Percentiles rank a stretch among this genome's conserved stretches.
Evolutionary conservation across 176 grass and related monocot species (phyloP).

Genomic region (Carex scoparia): DNA sequence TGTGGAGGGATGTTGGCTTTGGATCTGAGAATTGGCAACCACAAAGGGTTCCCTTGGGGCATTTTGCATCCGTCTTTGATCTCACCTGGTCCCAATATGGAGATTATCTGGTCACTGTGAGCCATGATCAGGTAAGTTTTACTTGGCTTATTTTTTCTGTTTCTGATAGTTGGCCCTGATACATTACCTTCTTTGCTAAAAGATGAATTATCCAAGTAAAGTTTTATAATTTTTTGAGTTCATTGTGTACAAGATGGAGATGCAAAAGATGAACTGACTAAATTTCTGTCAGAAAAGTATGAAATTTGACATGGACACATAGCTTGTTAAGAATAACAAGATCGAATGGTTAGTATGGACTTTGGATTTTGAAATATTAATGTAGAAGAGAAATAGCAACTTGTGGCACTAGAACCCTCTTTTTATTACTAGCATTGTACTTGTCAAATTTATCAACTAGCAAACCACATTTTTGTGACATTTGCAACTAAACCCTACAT

Average conservation of each 20-base stretch:
- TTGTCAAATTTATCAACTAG: background rate
- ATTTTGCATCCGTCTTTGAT: slow-evolving; percentile 89
- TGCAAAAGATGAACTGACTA: background rate
- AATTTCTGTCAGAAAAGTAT: background rate
- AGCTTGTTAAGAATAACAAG: background rate
- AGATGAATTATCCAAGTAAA: background rate
- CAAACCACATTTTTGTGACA: background rate
- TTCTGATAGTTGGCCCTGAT: background rate
- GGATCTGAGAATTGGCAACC: slow-evolving; percentile 89
- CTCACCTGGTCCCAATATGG: slow-evolving; percentile 64
- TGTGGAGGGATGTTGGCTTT: slow-evolving; percentile 78
- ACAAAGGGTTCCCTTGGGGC: slow-evolving; percentile 75
- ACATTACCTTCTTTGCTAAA: background rate
- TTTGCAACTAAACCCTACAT: background rate
- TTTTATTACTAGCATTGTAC: background rate
- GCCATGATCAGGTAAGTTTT: slow-evolving; percentile 87
- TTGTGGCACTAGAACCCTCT: background rate
- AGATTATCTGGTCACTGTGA: slow-evolving; percentile 91
- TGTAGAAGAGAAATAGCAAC: background rate
- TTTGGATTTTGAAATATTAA: background rate
- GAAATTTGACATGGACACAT: background rate
- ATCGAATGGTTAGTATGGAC: background rate
- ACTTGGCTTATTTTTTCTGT: background rate
- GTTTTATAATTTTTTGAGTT: background rate
- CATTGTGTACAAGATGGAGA: background rate